A percentile compares a stretch with the other conserved stretches of the same genome.
phyloP scores from a whole-genome alignment of 371 early-diverging fungal species.

The Actinomortierella wolfii region DNA sequence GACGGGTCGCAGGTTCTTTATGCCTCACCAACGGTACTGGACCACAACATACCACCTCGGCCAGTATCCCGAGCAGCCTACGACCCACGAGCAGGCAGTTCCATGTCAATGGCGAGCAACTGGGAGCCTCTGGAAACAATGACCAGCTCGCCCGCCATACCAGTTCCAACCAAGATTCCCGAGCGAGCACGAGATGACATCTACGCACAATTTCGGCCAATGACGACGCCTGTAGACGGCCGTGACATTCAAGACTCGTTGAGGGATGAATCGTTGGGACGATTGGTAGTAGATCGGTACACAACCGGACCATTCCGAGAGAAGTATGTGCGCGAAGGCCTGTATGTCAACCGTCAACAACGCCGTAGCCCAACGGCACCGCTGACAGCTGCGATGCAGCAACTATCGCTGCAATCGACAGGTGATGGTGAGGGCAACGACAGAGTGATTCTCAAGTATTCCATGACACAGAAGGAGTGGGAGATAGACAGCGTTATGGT shows the following conservation, averaged over 20 bases:
- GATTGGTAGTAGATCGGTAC: slow-evolving; percentile 24
- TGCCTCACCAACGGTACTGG: no score
- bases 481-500: slow-evolving; percentile 36
- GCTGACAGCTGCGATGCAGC: slow-evolving; percentile 6
- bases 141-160: slow-evolving; percentile 13
- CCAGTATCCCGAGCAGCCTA: no score
- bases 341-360: slow-evolving; percentile 22
- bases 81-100: no score
- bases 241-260: slow-evolving; percentile 27
- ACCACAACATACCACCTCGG: no score
- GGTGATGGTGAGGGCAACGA: slow-evolving; percentile 28
- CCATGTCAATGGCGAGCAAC: no score
- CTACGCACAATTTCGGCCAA: slow-evolving; percentile 22
- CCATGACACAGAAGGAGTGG: slow-evolving; percentile 28
- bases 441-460: slow-evolving; percentile 36
- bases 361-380: slow-evolving; percentile 7
- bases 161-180: slow-evolving; percentile 4
- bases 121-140: slow-evolving; percentile 8
- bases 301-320: slow-evolving; percentile 19
- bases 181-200: slow-evolving; percentile 16
- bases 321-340: slow-evolving; percentile 31
- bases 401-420: slow-evolving; percentile 20
- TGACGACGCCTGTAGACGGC: slow-evolving; percentile 16
- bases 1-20: no score
- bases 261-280: slow-evolving; percentile 12